These are phyloP conservation scores for Darksidea phi DNA, from an alignment of 495 filamentous ascomycete genomes.

Conservation along the genomic window DNA sequence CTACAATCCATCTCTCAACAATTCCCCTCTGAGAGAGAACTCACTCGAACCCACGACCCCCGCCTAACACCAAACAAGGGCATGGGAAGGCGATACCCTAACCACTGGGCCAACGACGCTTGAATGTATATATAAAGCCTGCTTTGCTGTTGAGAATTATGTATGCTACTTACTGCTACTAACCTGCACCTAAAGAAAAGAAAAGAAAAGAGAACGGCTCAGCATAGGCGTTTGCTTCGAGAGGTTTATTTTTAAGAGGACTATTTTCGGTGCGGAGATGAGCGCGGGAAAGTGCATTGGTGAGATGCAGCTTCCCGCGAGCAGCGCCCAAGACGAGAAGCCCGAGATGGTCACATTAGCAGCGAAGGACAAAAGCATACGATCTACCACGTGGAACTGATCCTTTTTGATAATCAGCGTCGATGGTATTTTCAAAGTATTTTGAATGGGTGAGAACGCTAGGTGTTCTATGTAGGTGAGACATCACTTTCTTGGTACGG, in stretches of 20 bases:
- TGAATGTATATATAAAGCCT: not conserved
- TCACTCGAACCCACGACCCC: slow-evolving; percentile 34
- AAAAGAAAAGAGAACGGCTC: too few species aligned
- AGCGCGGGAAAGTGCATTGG: slow-evolving; percentile 18
- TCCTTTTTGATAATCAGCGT: too few species aligned
- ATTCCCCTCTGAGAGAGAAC: not conserved
- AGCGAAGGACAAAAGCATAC: too few species aligned
- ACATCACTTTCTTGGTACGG: too few species aligned
- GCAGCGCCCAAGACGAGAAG: slow-evolving; percentile 4
- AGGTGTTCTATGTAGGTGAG: too few species aligned
- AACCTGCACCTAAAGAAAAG: too few species aligned
- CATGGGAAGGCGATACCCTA: slow-evolving; percentile 36
- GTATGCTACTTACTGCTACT: not conserved
- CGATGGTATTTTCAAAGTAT: too few species aligned
- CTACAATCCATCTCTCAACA: not conserved
- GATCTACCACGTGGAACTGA: too few species aligned
- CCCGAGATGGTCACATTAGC: too few species aligned
- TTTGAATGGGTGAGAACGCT: too few species aligned
- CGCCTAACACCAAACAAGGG: slow-evolving; percentile 12
- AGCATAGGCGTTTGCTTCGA: not conserved
- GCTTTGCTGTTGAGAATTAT: not conserved
- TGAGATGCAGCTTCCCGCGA: slow-evolving; percentile 13
- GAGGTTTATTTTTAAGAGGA: not conserved
- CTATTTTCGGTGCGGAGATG: not conserved
- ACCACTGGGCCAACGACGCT: slow-evolving; percentile 37